Conservation (phyloP, 108 stramenopile genomes). For the Pelagomonas calceolata region DNA sequence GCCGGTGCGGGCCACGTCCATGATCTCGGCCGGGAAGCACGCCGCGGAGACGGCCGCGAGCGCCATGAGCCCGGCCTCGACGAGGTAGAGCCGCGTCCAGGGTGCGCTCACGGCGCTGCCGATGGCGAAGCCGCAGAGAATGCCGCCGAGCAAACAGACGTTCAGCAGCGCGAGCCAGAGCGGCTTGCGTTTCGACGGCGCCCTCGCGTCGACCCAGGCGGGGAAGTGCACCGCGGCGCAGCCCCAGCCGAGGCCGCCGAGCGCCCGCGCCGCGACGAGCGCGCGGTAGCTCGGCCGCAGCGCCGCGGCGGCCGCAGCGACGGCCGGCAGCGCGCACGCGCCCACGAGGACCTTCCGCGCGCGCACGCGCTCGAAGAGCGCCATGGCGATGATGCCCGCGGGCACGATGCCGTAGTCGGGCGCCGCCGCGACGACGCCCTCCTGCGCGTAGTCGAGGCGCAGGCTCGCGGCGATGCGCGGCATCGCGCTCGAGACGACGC, state of each 20-base stretch:
- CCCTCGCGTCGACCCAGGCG: conserved; percentile 7
- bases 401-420: conserved; percentile 19
- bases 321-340: not conserved
- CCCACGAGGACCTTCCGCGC: not conserved
- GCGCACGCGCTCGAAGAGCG: not conserved
- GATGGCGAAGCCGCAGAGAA: conserved; percentile 7
- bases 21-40: not conserved
- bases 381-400: conserved; percentile 6
- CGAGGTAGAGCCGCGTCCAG: not conserved
- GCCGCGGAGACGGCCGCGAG: not conserved
- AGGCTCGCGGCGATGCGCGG: not conserved
- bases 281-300: not conserved
- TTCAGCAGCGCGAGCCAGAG: conserved; percentile 11
- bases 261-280: conserved; percentile 7
- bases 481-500: conserved; percentile 10
- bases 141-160: conserved; percentile 1
- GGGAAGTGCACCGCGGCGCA: conserved; percentile 7
- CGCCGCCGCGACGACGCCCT: conserved; percentile 11
- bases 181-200: not conserved
- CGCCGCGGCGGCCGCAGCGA: not conserved
- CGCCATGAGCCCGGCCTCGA: not conserved
- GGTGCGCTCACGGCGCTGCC: not conserved
- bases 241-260: conserved; percentile 11
- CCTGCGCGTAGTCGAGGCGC: conserved; percentile 1
- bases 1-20: not conserved